Evolutionary conservation across 202 grass and related monocot genomes (phyloP).

Genomic region (Setaria italica): DNA sequence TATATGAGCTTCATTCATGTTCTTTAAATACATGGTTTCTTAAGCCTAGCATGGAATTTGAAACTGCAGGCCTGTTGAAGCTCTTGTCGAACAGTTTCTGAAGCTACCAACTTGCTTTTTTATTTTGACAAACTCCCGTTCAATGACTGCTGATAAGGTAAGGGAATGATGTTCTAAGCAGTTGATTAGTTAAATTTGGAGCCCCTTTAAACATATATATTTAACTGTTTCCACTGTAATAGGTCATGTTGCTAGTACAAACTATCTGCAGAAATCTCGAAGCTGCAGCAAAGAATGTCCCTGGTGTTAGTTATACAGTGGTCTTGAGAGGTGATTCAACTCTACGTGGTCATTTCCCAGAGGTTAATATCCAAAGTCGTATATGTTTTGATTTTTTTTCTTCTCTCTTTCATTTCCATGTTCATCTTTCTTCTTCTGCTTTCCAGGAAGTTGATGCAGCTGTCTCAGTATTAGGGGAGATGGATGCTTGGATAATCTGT

Average conservation of each 20-base stretch:
- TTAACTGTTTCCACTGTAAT: slow-evolving; percentile 37
- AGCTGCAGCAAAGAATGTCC: slow-evolving; percentile 81
- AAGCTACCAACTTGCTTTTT: slow-evolving; percentile 88
- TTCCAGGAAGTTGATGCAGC: slow-evolving; percentile 92
- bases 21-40: slow-evolving; percentile 19
- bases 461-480: slow-evolving; percentile 94
- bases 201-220: slow-evolving; percentile 6
- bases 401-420: slow-evolving; percentile 35
- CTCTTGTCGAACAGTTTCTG: slow-evolving; percentile 76
- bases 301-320: slow-evolving; percentile 85
- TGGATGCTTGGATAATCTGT: slow-evolving; percentile 99
- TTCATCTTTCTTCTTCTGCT: slow-evolving; percentile 40
- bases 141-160: slow-evolving; percentile 93
- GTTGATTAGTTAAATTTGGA: slow-evolving; percentile 24
- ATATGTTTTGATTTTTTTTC: slow-evolving; percentile 21
- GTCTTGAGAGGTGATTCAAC: slow-evolving; percentile 98
- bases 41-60: slow-evolving; percentile 38
- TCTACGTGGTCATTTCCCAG: slow-evolving; percentile 93
- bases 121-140: slow-evolving; percentile 95
- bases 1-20: slow-evolving; percentile 15
- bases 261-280: slow-evolving; percentile 90
- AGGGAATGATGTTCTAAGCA: slow-evolving; percentile 40
- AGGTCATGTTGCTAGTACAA: slow-evolving; percentile 78
- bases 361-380: slow-evolving; percentile 57
- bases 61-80: slow-evolving; percentile 76